Base-by-base conservation (phyloP, 139 green algal species). In the Deuterostichococcus epilithicus region DNA sequence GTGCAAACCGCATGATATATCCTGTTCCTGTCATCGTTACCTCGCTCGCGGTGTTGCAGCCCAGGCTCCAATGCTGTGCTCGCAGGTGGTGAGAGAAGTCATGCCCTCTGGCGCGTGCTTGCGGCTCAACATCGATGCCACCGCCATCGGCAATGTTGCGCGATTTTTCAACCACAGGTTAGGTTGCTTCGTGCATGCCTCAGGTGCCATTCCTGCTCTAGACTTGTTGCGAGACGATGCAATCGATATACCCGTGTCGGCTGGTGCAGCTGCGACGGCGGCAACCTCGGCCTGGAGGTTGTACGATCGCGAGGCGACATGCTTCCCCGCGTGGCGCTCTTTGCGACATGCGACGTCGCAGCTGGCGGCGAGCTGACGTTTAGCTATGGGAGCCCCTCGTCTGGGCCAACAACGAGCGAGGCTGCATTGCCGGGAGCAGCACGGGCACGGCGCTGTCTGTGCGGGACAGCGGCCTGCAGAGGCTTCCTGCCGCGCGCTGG, bases 101-200 rank as follows among this genome's bases (percentile, higher is more conserved):
- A 78, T 93, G 60, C 88, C 85, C 0, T 82, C 70, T 6, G 73
- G 79, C 47, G 75, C 86, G 0, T 72, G 69, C 13, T 66, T 94
- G 74, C 74, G 84, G 0, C 63, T 84, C 52, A 90, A 92, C 76
- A 89, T 94, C 22, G 90, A 94, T 69, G 86, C 86, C 4, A 94
- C 90, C 0, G 22, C 10, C 0, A 65, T 15, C 0, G 86, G 90
- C 33, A 94, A 94, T 68, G 68, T 88, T 1, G 83, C 87, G 0
- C 83, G 85, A 0, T 94, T 94, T 77, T 83, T 93, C 72, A 94
- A 93, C 75, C 86, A 92, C 70, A 85, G 74, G 68, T 28, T 1
- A 47, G 3, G 32, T 37, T 20, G 28, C 1, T 75, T 32, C 28
- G 47, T 39, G 47, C 39, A 15, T 26, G 8, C 6, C 44, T 28